Base-by-base conservation (phyloP, 106 monocot genomes). In the Vanilla planifolia region DNA sequence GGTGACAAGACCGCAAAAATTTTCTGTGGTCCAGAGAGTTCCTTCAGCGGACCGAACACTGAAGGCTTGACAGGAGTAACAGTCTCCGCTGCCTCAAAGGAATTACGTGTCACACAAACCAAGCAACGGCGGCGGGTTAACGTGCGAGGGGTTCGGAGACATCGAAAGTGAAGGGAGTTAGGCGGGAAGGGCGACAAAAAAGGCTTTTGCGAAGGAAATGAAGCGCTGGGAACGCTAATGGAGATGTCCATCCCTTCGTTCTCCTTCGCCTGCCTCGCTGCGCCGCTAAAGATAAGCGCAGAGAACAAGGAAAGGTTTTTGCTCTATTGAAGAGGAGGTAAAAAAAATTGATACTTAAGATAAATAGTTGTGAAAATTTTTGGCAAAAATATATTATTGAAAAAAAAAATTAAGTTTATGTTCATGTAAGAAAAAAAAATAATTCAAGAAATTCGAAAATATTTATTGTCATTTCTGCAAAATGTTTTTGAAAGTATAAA, bases 1-100 rank as follows among this genome's bases (percentile, higher is more conserved):
- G 91, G 91, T 1, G 91, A 51, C 20, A 98, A 33, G 5, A 67
- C 60, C 43, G 67, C 81, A 14, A 85, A 74, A 10, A 87, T 14
- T 7, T 62, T 67, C 69, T 90, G 80, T 9, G 76, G 52, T 1
- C 73, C 74, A 1, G 95, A 51, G 21, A 87, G 73, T 43, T 96
- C 83, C 77, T 64, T 84, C 25, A 13, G 45, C 40, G 46, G 71
- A 2, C 84, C 83, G 63, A 87, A 84, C 7, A 81, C 48, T 5
- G 65, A 32, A 0, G 73, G 61, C 23, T 27, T 21, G 5, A 58
- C 50, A 1, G 51, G 3, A 20, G 3, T 35, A 25, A 50, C 21
- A 19, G 55, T 9, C 42, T 39, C 48, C 7, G 39, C 3, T 19
- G 28, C 33, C 4, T 35, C 2, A 15, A 55, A 14, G 10, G 70